phyloP scores from a whole-genome alignment of 2,329 filamentous ascomycete genomes.

The Hypoxylon sp. region DNA sequence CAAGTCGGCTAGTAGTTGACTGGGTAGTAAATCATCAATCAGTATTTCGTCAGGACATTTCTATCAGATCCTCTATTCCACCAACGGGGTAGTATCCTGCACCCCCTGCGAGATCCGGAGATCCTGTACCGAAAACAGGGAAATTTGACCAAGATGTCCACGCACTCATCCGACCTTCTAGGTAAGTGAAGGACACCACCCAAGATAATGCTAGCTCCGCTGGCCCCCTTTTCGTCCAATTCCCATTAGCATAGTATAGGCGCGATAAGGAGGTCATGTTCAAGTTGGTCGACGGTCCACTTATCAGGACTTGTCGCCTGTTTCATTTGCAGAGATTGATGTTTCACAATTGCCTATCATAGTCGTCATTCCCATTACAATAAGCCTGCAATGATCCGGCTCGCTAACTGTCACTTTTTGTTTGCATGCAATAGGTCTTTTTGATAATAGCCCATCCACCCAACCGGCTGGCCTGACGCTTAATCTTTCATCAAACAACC shows the following conservation, averaged over 20 bases:
- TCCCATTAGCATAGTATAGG: slow-evolving; percentile 22
- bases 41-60: slow-evolving; percentile 24
- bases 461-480: slow-evolving; percentile 71
- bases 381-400: slow-evolving; percentile 56
- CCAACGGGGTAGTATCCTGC: slow-evolving; percentile 25
- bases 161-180: slow-evolving; percentile 44
- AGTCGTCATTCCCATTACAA: slow-evolving; percentile 58
- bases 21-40: slow-evolving; percentile 23
- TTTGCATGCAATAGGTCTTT: slow-evolving; percentile 57
- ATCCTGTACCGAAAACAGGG: slow-evolving; percentile 39
- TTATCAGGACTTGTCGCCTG: slow-evolving; percentile 58
- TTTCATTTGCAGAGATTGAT: slow-evolving; percentile 63
- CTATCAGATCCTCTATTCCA: slow-evolving; percentile 25
- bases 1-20: slow-evolving; percentile 38
- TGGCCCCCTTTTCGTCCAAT: slow-evolving; percentile 33
- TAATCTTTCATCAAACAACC: slow-evolving; percentile 86
- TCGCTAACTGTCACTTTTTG: slow-evolving; percentile 51
- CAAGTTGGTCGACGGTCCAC: slow-evolving; percentile 54
- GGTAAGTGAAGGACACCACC: slow-evolving; percentile 36
- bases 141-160: slow-evolving; percentile 41
- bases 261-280: slow-evolving; percentile 36
- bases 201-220: slow-evolving; percentile 37
- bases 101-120: slow-evolving; percentile 41
- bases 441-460: slow-evolving; percentile 61
- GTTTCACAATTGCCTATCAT: slow-evolving; percentile 63